Percentiles rank a stretch among this genome's conserved stretches.
phyloP scores from a whole-genome alignment of 148 eudicot genomes.

The Nyssa sinensis region DNA sequence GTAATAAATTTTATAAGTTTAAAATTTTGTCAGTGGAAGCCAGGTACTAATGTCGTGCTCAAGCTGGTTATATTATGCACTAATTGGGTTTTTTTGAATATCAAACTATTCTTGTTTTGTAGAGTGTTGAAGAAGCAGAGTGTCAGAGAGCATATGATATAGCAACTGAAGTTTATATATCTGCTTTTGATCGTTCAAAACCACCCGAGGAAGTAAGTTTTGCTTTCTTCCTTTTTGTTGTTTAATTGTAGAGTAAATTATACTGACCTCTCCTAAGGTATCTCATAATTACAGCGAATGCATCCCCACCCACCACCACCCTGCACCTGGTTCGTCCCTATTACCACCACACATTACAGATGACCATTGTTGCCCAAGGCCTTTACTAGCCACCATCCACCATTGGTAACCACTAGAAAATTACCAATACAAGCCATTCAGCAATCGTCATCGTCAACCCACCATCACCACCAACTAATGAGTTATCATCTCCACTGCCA shows the following conservation, averaged over 20 bases:
- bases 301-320: too few relatives aligned
- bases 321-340: too few relatives aligned
- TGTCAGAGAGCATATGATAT: constrained; percentile 85
- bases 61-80: neutral
- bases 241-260: constrained; percentile 7
- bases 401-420: too few relatives aligned
- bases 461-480: too few relatives aligned
- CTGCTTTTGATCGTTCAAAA: constrained; percentile 82
- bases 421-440: too few relatives aligned
- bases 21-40: neutral
- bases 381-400: too few relatives aligned
- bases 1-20: neutral
- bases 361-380: too few relatives aligned
- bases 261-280: too few relatives aligned
- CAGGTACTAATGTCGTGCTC: neutral
- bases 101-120: constrained; percentile 17
- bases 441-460: too few relatives aligned
- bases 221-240: constrained; percentile 5
- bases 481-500: too few relatives aligned
- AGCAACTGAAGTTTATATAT: constrained; percentile 81
- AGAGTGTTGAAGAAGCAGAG: constrained; percentile 99
- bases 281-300: too few relatives aligned
- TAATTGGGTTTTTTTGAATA: neutral
- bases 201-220: constrained; percentile 92
- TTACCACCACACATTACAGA: too few relatives aligned